Percentiles rank a stretch among this genome's conserved stretches.
Conservation (phyloP, 352 stramenopile species). For the Pythium pectinolyticum region DNA sequence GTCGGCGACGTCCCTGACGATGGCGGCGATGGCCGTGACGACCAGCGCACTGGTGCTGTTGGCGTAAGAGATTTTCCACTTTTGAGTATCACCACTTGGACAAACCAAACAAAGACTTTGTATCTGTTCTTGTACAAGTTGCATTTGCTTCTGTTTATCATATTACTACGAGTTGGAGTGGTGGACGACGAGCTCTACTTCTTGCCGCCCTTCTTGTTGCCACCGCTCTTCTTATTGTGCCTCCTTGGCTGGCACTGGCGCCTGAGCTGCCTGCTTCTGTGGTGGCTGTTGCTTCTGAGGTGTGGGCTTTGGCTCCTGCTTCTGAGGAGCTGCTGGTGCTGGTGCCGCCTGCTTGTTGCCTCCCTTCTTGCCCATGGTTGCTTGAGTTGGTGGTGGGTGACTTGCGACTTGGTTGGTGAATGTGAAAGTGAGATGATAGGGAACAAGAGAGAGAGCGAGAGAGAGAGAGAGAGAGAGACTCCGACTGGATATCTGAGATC, state of each 20-base stretch:
- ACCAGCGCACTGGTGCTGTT: neutral
- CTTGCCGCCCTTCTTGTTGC: constrained; percentile 14
- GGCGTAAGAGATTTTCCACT: neutral
- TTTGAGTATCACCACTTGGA: neutral
- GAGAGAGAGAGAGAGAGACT: no score
- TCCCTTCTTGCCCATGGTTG: constrained; percentile 1
- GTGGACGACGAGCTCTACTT: neutral
- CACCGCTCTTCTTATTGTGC: constrained; percentile 11
- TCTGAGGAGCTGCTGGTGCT: neutral
- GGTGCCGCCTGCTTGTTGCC: constrained; percentile 12
- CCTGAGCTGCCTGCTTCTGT: neutral
- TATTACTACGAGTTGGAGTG: neutral
- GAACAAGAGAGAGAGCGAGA: no score
- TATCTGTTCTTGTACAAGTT: no score
- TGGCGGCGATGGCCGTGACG: neutral
- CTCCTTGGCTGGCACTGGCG: constrained; percentile 1
- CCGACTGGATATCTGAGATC: no score
- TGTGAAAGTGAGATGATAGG: no score
- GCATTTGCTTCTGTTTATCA: neutral
- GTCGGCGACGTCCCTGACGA: neutral
- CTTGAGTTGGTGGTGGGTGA: no score
- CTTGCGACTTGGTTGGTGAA: no score
- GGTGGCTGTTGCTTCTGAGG: constrained; percentile 1
- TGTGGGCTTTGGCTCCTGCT: constrained; percentile 11
- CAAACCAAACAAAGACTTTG: no score